A percentile compares a stretch with the other conserved stretches of the same genome.
Conservation (phyloP, 2,329 filamentous ascomycete genomes). For the Colletotrichum tabaci region DNA sequence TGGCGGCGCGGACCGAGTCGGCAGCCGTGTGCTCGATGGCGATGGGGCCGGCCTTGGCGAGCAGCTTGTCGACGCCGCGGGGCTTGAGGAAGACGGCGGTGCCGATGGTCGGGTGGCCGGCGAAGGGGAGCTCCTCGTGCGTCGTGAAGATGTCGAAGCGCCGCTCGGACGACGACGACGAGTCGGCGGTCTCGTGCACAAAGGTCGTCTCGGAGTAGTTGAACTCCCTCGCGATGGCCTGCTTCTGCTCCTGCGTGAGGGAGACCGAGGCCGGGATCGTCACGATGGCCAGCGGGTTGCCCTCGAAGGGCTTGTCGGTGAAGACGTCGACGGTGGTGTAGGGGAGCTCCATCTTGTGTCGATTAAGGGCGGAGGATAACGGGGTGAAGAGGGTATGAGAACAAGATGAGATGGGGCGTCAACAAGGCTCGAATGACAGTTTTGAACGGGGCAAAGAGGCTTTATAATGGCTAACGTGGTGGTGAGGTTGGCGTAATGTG, state of each 20-base stretch:
- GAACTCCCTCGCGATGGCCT: conserved; percentile 73
- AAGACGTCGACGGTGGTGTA: conserved; percentile 73
- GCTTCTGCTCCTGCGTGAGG: conserved; percentile 68
- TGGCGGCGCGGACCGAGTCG: conserved; percentile 70
- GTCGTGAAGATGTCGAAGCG: conserved; percentile 73
- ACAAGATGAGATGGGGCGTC: not conserved
- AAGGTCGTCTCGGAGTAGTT: conserved; percentile 77
- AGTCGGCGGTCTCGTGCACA: conserved; percentile 63
- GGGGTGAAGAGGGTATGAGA: no score
- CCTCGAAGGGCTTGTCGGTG: conserved; percentile 64
- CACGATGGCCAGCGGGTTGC: conserved; percentile 75
- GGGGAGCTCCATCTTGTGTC: conserved; percentile 55
- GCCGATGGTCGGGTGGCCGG: conserved; percentile 75
- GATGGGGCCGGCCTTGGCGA: conserved; percentile 72
- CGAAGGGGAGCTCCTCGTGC: conserved; percentile 70
- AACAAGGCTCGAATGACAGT: conserved; percentile 4
- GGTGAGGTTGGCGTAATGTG: no score
- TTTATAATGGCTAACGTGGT: not conserved
- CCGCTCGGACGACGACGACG: conserved; percentile 51
- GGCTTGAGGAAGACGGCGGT: conserved; percentile 64
- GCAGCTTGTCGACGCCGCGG: conserved; percentile 58
- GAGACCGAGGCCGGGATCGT: conserved; percentile 61
- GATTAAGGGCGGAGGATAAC: not conserved
- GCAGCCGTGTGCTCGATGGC: conserved; percentile 55
- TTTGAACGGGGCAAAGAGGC: not conserved